phyloP scores from a whole-genome alignment of 202 grass and related monocot species.

The Miscanthus sacchariflorus region DNA sequence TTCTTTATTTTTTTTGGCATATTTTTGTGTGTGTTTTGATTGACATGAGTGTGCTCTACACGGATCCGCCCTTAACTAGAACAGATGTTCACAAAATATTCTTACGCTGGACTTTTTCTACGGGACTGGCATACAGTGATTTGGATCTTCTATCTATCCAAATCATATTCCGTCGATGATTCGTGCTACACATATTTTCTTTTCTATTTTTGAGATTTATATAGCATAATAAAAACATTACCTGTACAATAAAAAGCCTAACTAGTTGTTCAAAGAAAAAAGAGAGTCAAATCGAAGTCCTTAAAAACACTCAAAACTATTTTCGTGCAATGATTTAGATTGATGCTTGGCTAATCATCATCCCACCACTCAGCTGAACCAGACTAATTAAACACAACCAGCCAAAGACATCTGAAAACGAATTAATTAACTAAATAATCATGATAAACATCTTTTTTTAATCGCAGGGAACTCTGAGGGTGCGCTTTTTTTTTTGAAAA shows the following conservation, averaged over 20 bases:
- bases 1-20: too few relatives aligned
- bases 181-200: neutral
- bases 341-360: slow-evolving; percentile 11
- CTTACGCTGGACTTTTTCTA: neutral
- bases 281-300: neutral
- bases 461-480: too few relatives aligned
- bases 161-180: neutral
- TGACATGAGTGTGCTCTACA: too few relatives aligned
- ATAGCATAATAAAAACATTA: neutral
- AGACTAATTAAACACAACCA: neutral
- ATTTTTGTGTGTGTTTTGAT: too few relatives aligned
- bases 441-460: neutral
- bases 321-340: neutral
- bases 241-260: neutral
- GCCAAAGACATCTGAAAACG: neutral
- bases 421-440: neutral
- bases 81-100: neutral
- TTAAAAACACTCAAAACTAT: neutral
- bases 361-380: neutral
- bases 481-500: neutral
- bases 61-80: too few relatives aligned
- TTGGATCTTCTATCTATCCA: neutral
- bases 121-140: neutral
- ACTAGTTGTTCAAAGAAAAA: neutral
- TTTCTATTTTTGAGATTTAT: neutral